phyloP scores from a whole-genome alignment of 2,329 filamentous ascomycete genomes.

The Metarhizium rileyi region DNA sequence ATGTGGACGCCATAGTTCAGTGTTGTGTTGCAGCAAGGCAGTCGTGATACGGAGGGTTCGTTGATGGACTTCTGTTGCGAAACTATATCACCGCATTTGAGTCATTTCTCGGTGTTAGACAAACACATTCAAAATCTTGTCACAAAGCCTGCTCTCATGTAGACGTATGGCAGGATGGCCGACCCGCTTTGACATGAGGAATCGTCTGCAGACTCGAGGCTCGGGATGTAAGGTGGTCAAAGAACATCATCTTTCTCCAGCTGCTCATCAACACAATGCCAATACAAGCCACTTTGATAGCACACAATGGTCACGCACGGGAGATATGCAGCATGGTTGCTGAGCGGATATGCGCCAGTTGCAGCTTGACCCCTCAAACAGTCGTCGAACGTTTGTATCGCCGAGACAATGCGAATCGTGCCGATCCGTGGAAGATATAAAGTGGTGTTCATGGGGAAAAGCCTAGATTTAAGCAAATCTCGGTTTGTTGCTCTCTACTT shows the following conservation, averaged over 20 bases:
- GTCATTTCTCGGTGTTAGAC: too few species aligned
- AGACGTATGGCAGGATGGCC: too few species aligned
- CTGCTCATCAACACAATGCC: too few species aligned
- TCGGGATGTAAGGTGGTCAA: not conserved
- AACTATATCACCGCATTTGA: too few species aligned
- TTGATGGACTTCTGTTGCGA: too few species aligned
- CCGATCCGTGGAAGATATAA: not conserved
- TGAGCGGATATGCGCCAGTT: not conserved
- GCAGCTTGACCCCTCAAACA: not conserved
- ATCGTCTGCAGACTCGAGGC: not conserved
- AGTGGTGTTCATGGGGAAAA: not conserved
- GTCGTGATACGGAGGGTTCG: too few species aligned
- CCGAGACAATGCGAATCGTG: not conserved
- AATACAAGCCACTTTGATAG: not conserved
- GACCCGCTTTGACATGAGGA: too few species aligned
- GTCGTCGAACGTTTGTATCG: not conserved
- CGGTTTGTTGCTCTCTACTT: not conserved
- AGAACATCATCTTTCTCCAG: not conserved
- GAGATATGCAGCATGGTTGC: not conserved
- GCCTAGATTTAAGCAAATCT: not conserved
- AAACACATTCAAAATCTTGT: too few species aligned
- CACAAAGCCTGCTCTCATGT: too few species aligned
- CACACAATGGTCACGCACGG: not conserved
- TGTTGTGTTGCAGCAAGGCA: too few species aligned
- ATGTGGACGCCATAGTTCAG: too few species aligned